These are phyloP conservation scores for Agrocybe pediades DNA, from an alignment of 768 basidiomycete species.

Conservation along the genomic window DNA sequence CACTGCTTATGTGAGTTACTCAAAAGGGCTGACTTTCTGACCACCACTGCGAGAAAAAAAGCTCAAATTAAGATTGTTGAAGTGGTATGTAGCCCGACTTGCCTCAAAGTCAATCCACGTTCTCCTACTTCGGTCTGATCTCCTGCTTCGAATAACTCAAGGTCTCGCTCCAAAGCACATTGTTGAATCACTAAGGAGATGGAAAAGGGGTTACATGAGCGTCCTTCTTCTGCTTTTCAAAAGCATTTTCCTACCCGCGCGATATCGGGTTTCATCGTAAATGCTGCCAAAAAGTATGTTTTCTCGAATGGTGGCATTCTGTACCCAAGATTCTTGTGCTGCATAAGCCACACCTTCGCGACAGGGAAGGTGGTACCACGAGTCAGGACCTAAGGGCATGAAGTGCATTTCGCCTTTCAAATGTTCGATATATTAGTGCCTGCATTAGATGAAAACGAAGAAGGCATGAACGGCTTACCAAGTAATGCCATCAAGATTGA, in stretches of 20 bases:
- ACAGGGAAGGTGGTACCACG: constrained; percentile 73
- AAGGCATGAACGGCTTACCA: constrained; percentile 19
- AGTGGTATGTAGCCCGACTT: too few relatives aligned
- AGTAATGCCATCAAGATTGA: constrained; percentile 62
- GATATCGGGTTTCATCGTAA: constrained; percentile 78
- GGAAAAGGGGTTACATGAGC: background rate
- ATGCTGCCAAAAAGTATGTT: constrained; percentile 86
- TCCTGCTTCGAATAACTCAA: constrained; percentile 65
- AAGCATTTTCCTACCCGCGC: constrained; percentile 38
- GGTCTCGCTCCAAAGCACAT: constrained; percentile 70
- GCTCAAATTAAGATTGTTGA: background rate
- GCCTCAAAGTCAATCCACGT: constrained; percentile 57
- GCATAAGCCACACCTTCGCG: constrained; percentile 74
- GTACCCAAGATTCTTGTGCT: constrained; percentile 85
- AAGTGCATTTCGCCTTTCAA: constrained; percentile 70
- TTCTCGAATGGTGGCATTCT: constrained; percentile 78
- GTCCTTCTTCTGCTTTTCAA: too few relatives aligned
- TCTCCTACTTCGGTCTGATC: constrained; percentile 72
- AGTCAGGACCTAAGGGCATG: constrained; percentile 47
- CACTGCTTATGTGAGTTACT: background rate
- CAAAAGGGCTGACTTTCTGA: constrained; percentile 31
- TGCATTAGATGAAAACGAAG: background rate
- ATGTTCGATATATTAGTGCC: background rate
- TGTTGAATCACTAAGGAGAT: constrained; percentile 53
- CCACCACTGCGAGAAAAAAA: constrained; percentile 35